These are phyloP conservation scores for Penicillium sp. DNA, from an alignment of 2,329 filamentous ascomycete species.

Conservation along the genomic window DNA sequence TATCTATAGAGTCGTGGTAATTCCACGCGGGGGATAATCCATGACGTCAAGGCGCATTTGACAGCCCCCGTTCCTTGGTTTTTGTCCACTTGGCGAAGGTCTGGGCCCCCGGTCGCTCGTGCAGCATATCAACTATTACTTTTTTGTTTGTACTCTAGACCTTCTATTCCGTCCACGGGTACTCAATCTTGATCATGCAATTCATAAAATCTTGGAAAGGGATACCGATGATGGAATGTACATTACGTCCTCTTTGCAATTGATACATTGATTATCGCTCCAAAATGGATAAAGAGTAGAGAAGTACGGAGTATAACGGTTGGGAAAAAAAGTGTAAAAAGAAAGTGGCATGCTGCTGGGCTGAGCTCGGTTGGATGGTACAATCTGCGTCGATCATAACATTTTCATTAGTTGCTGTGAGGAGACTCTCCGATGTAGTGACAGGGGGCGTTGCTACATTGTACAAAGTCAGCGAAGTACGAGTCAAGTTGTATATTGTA, in stretches of 20 bases:
- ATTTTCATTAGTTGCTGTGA: not conserved
- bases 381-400: not conserved
- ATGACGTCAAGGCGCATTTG: conserved; percentile 26
- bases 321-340: not conserved
- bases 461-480: not conserved
- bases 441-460: not conserved
- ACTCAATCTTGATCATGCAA: not conserved
- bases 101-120: conserved; percentile 21
- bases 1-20: conserved; percentile 7
- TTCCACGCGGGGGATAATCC: conserved; percentile 13
- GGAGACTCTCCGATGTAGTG: not conserved
- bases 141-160: not conserved
- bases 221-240: not conserved
- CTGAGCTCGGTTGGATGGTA: not conserved
- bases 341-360: not conserved
- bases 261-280: not conserved
- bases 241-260: not conserved
- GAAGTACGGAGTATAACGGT: too few species aligned
- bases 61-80: conserved; percentile 26
- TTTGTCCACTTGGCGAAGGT: conserved; percentile 19
- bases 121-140: conserved; percentile 7
- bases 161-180: not conserved
- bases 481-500: not conserved
- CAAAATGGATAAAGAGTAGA: not conserved
- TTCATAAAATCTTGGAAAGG: not conserved